Evolutionary conservation across 2,329 filamentous ascomycete species (phyloP), one percentile per base, ranked within the genome.

Genomic region (Bipolaris zeicola): DNA sequence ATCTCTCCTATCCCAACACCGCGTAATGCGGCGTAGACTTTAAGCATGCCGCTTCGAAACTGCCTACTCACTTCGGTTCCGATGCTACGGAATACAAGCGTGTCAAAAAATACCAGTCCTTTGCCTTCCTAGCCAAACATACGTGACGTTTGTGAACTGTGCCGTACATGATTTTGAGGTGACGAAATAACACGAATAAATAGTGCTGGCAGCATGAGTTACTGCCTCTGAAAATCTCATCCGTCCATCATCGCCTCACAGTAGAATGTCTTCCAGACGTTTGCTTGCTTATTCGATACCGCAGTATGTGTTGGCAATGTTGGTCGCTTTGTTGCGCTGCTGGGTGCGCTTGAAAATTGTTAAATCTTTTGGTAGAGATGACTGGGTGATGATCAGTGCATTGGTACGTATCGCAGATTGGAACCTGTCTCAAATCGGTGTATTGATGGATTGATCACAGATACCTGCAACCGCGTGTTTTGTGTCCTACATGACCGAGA

Each of bases 291-390:
- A 46, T 18, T 14, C 34, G 6, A 22, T 14, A 6, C 31, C 44
- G 10, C 71, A 81, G 45, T 76, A 78, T 13, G 64, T 68, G 0
- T 39, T 77, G 11, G 77, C 80, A 1, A 63, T 75, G 0, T 46
- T 80, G 8, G 67, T 75, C 1, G 77, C 82, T 1, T 6, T 75
- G 4, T 66, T 78, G n/a, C 77, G 81, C 28, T 65, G 78, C 33
- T 82, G 81, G 55, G 82, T 83, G 24, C 77, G 83, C 10, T 24
- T 77, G 2, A 63, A 68, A 10, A 77, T 84, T 67, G 74, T 85
- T 42, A 80, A 77, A 22, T 79, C 79, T 26, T 73, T 81, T 42
- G 81, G 82, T 1, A 62, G 73, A 22, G 83, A 85, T 71, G 83
- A 84, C 63, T 80, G 74, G 55, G 58, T 78, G 2, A 82, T 83